Evolutionary conservation across 768 basidiomycete genomes (phyloP), one percentile per base, ranked within the genome.

Genomic region (Podaxis carcinomalis): DNA sequence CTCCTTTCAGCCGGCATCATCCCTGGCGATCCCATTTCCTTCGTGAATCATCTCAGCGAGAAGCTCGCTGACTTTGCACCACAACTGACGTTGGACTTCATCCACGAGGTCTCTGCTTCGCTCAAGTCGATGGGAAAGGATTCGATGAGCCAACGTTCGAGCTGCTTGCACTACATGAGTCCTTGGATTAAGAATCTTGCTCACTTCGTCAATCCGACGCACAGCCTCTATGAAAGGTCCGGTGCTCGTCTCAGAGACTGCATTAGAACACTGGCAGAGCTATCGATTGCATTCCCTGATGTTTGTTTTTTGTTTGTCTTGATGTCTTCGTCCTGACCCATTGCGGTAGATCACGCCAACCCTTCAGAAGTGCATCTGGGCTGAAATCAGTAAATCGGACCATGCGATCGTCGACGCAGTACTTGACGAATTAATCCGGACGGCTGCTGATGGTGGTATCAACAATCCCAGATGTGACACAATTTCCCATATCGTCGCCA

Each of bases 141-240:
- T 4, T 69, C 67, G 2, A 64, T 69, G 68, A 79, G 74, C 1
- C 87, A 89, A 51, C 86, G 87, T 40, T 84, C 91, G 42, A 83
- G 81, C 62, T 93, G 88, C 67, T 70, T 95, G 21, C 85, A 89
- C 62, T 95, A 93, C 68, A 80, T 96, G 79, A 85, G 82, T 42
- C 93, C 95, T 2, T 97, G 94, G 95, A 83, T 96, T 44, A 86
- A 82, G 69, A 95, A 95, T 67, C 77, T 97, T 1, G 78, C 83
- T 2, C 72, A 77, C 13, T 95, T 91, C 64, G 81, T 83, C 27
- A 88, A 88, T 65, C 87, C 92, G 1, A 83, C 86, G 2, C 81
- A 81, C 64, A 68, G 80, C n/a, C 75, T 89, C 35, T 90, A 83
- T 61, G 89, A 91, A 57, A 82, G 85, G 28, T 87, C 89, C 0